Base-by-base conservation (phyloP, 805 yeast species). In the Scheffersomyces amazonensis region DNA sequence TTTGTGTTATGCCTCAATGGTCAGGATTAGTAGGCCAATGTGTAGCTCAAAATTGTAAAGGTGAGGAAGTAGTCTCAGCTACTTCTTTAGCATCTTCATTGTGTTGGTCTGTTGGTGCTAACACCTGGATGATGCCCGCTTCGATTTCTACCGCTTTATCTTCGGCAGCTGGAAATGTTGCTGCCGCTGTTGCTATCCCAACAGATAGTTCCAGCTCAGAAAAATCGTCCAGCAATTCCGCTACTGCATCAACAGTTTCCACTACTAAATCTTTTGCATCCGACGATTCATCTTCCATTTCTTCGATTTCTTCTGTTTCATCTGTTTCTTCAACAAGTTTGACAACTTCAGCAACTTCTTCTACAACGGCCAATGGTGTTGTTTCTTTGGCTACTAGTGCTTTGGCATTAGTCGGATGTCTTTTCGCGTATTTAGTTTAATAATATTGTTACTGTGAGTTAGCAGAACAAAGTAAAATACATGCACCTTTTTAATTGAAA, bases 1-100 rank as follows among this genome's bases (percentile, higher is more conserved):
- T 71, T 37, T 71, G 76, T 49, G 69, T 69, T 12, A 66, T 71
- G 70, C 64, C 71, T n/a, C 64, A 59, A 40, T 70, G 68, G 67
- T 56, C 64, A 23, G 69, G 69, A 3, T 39, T 43, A 33, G 71
- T 71, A n/a, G 76, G 61, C 9, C 55, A 57, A 22, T 71, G 75
- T 44, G 44, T 69, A 37, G 73, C 69, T 28, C 37, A 50, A 16
- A 42, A 49, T 16, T 71, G 76, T 47, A 24, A 41, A 7, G 75
- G 71, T 20, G 25, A 42, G 1, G 73, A 49, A 33, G 65, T 70
- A 17, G 58, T 40, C 17, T 36, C 41, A 16, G 74, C 73, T 21
- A 65, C 74, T n/a, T 37, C 46, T 11, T 58, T 68, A 36, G 76
- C 76, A n/a, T 49, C 50, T 23, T 66, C 73, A 2, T 46, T 72